A percentile compares a stretch with the other conserved stretches of the same genome.
These are phyloP conservation scores for Strobilomyces echinocephalus DNA, from an alignment of 768 basidiomycete species.

Conservation along the genomic window DNA sequence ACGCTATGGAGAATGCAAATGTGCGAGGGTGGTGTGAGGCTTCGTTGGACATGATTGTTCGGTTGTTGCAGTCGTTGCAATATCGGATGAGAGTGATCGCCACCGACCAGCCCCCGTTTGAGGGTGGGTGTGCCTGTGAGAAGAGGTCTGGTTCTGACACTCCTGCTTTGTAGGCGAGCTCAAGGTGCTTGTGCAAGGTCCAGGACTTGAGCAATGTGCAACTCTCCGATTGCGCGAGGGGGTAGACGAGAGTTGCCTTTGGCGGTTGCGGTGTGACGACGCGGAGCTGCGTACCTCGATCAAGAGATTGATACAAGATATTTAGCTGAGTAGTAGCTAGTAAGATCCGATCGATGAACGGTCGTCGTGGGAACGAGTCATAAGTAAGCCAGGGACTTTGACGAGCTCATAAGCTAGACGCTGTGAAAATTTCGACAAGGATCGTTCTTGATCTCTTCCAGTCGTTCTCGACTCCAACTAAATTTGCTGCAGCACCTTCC, in stretches of 20 bases:
- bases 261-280: slow-evolving; percentile 60
- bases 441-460: slow-evolving; percentile 11
- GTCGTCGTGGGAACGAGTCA: background rate
- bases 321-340: background rate
- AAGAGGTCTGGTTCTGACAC: background rate
- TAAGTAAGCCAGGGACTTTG: background rate
- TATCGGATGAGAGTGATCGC: slow-evolving; percentile 47
- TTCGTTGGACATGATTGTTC: slow-evolving; percentile 50
- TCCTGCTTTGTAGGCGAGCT: slow-evolving; percentile 49
- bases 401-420: background rate
- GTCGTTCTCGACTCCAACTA: background rate
- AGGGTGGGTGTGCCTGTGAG: slow-evolving; percentile 39
- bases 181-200: slow-evolving; percentile 48
- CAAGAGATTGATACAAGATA: slow-evolving; percentile 37
- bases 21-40: slow-evolving; percentile 68
- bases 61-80: slow-evolving; percentile 48
- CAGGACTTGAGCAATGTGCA: slow-evolving; percentile 24
- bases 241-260: slow-evolving; percentile 68
- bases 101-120: slow-evolving; percentile 53
- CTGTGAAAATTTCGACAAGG: slow-evolving; percentile 9
- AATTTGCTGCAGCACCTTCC: slow-evolving; percentile 6
- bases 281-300: slow-evolving; percentile 39
- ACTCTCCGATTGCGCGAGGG: slow-evolving; percentile 55
- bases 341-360: background rate
- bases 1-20: slow-evolving; percentile 39